These are phyloP conservation scores for Letharia columbiana DNA, from an alignment of 495 filamentous ascomycete species.

Conservation along the genomic window DNA sequence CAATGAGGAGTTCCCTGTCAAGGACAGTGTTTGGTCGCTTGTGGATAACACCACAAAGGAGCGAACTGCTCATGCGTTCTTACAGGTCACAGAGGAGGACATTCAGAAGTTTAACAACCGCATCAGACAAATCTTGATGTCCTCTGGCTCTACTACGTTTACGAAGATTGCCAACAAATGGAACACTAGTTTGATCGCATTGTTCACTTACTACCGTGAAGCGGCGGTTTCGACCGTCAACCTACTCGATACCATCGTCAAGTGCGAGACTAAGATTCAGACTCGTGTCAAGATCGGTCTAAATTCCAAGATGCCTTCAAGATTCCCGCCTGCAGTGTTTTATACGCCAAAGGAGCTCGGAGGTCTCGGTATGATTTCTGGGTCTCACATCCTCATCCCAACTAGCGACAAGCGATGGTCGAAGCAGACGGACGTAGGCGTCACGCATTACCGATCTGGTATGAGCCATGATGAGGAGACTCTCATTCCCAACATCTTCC, in stretches of 20 bases:
- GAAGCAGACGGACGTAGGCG: slow-evolving; percentile 93
- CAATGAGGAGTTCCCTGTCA: slow-evolving; percentile 93
- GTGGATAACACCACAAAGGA: slow-evolving; percentile 96
- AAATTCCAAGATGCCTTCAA: slow-evolving; percentile 99
- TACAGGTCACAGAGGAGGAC: slow-evolving; percentile 97
- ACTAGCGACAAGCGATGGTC: slow-evolving; percentile 97
- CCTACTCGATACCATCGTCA: slow-evolving; percentile 95
- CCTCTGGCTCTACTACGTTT: slow-evolving; percentile 96
- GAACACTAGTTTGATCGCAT: slow-evolving; percentile 97
- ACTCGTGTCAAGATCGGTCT: slow-evolving; percentile 98
- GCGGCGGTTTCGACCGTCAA: slow-evolving; percentile 96
- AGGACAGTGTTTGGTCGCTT: slow-evolving; percentile 96
- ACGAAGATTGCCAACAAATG: slow-evolving; percentile 99
- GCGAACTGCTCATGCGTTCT: slow-evolving; percentile 93
- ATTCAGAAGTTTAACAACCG: slow-evolving; percentile 99
- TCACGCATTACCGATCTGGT: slow-evolving; percentile 94
- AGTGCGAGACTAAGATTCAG: slow-evolving; percentile 99
- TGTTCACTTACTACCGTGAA: slow-evolving; percentile 99
- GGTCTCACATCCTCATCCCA: slow-evolving; percentile 95
- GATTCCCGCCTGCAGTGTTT: slow-evolving; percentile 98
- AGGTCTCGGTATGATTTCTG: slow-evolving; percentile 98
- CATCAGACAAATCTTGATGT: slow-evolving; percentile 98
- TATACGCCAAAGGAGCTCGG: slow-evolving; percentile 98
- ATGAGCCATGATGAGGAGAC: slow-evolving; percentile 99
- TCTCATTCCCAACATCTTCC: slow-evolving; percentile 97